Evolutionary conservation across 2,329 filamentous ascomycete species (phyloP).

Genomic region (Fusarium mundagurra): DNA sequence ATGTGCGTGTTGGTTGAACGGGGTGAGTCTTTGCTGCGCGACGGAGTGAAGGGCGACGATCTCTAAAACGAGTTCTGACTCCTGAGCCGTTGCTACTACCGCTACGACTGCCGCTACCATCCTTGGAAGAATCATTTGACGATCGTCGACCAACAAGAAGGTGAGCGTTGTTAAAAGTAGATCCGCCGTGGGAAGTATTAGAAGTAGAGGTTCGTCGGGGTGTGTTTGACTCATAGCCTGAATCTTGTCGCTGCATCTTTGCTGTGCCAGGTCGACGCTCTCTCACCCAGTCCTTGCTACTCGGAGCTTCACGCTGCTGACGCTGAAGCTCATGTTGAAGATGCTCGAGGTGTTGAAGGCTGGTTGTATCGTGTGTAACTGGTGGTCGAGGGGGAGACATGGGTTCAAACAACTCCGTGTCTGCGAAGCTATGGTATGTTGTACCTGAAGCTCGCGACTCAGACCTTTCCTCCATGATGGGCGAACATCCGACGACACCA

Average conservation of each 20-base stretch:
- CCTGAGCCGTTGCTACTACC: constrained; percentile 22
- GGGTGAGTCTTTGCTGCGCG: constrained; percentile 53
- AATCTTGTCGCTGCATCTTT: constrained; percentile 66
- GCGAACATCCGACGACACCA: constrained; percentile 33
- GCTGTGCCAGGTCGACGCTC: constrained; percentile 44
- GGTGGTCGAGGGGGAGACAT: constrained; percentile 42
- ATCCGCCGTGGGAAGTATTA: constrained; percentile 42
- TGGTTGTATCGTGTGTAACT: constrained; percentile 36
- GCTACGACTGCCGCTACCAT: neutral
- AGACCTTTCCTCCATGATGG: constrained; percentile 47
- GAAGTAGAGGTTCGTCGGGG: constrained; percentile 52
- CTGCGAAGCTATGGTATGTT: constrained; percentile 65
- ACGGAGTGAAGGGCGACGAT: constrained; percentile 56
- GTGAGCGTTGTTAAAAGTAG: constrained; percentile 35
- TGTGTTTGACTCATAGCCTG: constrained; percentile 65
- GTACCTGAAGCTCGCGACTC: constrained; percentile 59
- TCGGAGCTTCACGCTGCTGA: constrained; percentile 30
- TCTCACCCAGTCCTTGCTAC: constrained; percentile 30
- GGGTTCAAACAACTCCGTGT: constrained; percentile 59
- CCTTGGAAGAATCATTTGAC: constrained; percentile 47
- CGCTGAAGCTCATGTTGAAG: constrained; percentile 36
- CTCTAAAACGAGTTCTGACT: constrained; percentile 46
- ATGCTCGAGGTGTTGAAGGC: constrained; percentile 34
- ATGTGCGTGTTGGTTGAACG: constrained; percentile 38
- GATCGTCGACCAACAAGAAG: constrained; percentile 46